A percentile compares a stretch with the other conserved stretches of the same genome.
Conservation (phyloP, 352 stramenopile species). For the Globisporangium spiculum region DNA sequence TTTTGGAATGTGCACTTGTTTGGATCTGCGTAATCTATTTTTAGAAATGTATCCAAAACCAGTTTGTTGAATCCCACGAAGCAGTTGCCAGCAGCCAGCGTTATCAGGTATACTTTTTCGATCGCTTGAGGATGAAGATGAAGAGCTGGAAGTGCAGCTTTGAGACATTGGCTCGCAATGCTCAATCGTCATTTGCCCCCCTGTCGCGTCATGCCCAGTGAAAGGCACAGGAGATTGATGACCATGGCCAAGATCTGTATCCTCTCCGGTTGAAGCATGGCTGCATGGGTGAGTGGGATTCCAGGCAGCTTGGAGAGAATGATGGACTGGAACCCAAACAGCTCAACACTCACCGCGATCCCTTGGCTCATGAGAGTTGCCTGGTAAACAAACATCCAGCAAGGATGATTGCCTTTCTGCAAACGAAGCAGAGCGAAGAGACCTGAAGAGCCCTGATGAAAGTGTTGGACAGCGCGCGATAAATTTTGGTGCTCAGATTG, state of each 20-base stretch:
- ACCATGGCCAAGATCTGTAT: neutral
- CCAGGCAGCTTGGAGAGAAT: neutral
- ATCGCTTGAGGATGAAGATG: neutral
- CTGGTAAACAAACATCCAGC: neutral
- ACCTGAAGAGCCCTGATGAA: neutral
- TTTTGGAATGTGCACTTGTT: neutral
- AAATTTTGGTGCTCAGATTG: neutral
- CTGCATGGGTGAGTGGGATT: neutral
- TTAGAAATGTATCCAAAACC: slow-evolving; percentile 3
- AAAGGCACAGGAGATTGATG: neutral
- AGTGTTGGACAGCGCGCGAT: neutral
- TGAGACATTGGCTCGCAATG: neutral
- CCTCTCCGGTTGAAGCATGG: neutral
- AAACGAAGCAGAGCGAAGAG: neutral
- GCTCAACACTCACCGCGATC: neutral
- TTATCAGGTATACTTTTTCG: neutral
- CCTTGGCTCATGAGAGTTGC: neutral
- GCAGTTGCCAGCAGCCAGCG: neutral
- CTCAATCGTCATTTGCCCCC: neutral
- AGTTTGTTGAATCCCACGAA: neutral
- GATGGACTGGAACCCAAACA: neutral
- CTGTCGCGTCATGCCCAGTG: neutral
- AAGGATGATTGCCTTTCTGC: neutral
- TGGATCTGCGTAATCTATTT: neutral
- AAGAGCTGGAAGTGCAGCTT: neutral